Conservation (phyloP, 306 rosid genomes). For the Cercis canadensis region DNA sequence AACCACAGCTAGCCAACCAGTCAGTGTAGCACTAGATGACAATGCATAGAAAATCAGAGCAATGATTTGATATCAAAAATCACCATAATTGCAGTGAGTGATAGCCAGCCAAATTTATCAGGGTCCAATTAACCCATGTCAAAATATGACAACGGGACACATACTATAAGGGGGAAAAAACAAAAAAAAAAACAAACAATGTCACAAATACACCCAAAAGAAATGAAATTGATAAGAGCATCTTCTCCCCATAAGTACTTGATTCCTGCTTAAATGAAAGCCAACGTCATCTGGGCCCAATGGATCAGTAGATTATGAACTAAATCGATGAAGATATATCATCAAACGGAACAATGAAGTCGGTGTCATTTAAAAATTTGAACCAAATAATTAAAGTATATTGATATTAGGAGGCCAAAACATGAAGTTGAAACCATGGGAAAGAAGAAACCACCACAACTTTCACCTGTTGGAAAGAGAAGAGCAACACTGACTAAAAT, state of each 20-base stretch:
- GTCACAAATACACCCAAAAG: background rate
- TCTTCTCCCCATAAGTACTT: constrained; percentile 13
- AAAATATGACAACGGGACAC: constrained; percentile 16
- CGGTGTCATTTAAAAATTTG: background rate
- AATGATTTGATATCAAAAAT: constrained; percentile 5
- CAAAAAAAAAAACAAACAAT: constrained; percentile 2
- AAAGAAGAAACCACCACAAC: constrained; percentile 7
- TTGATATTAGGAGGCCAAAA: constrained; percentile 5
- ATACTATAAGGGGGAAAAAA: background rate
- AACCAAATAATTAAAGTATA: background rate
- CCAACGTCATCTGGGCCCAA: background rate
- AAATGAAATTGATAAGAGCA: constrained; percentile 8
- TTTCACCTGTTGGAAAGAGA: constrained; percentile 2
- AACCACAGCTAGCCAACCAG: background rate
- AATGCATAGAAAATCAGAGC: constrained; percentile 28
- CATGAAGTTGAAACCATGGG: constrained; percentile 8
- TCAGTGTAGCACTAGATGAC: background rate
- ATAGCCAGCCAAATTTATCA: constrained; percentile 1
- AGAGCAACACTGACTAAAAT: constrained; percentile 1
- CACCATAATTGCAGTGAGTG: background rate
- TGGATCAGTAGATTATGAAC: background rate
- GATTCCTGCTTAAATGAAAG: background rate
- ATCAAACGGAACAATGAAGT: constrained; percentile 10
- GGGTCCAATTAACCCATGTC: background rate
- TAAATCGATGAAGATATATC: background rate